These are phyloP conservation scores for Kwoniella mangroviensis DNA, from an alignment of 768 basidiomycete genomes.

Conservation along the genomic window DNA sequence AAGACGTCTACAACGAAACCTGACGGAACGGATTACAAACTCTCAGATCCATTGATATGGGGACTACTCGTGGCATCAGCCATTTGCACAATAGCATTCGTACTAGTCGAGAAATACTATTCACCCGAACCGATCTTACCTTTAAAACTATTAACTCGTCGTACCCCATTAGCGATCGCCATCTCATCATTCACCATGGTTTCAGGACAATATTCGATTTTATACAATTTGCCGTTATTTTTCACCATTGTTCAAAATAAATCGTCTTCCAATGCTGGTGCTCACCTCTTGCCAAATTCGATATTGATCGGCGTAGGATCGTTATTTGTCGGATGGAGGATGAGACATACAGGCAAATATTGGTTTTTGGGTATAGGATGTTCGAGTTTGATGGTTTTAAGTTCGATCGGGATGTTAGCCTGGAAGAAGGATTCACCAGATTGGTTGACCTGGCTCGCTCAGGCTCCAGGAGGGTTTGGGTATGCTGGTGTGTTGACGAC, in stretches of 20 bases:
- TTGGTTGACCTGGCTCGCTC: slow-evolving; percentile 52
- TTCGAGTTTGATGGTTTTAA: slow-evolving; percentile 63
- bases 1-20: slow-evolving; percentile 56
- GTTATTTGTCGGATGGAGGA: slow-evolving; percentile 80
- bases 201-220: slow-evolving; percentile 51
- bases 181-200: slow-evolving; percentile 70
- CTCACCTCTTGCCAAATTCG: slow-evolving; percentile 85
- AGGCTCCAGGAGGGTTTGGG: slow-evolving; percentile 49
- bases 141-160: slow-evolving; percentile 71
- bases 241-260: slow-evolving; percentile 78
- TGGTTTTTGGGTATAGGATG: slow-evolving; percentile 70
- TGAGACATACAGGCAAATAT: slow-evolving; percentile 73
- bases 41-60: slow-evolving; percentile 69
- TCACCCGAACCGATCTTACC: slow-evolving; percentile 90
- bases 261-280: slow-evolving; percentile 73
- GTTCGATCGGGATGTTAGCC: slow-evolving; percentile 65
- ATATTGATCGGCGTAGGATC: slow-evolving; percentile 82
- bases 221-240: slow-evolving; percentile 89
- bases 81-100: slow-evolving; percentile 67
- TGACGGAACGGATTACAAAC: slow-evolving; percentile 74
- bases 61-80: slow-evolving; percentile 68
- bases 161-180: slow-evolving; percentile 81
- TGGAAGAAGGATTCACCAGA: slow-evolving; percentile 67
- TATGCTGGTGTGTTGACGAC: slow-evolving; percentile 51
- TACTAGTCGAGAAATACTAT: slow-evolving; percentile 77